A percentile compares a stretch with the other conserved stretches of the same genome.
Conservation (phyloP, 768 basidiomycete species). For the Lactarius evosmus region DNA sequence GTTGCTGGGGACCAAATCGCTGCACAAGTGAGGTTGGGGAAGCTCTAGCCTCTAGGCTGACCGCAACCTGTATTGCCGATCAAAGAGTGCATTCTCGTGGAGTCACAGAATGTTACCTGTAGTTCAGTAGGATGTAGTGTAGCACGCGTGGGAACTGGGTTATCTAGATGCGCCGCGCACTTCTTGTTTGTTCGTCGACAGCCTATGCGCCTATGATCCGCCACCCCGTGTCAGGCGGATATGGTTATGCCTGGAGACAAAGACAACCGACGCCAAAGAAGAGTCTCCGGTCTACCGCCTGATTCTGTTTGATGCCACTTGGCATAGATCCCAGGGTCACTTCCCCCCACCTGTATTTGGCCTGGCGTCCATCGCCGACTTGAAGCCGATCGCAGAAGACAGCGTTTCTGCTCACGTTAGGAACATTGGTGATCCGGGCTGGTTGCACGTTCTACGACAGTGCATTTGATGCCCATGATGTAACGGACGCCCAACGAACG, state of each 20-base stretch:
- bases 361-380: not conserved
- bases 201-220: not conserved
- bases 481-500: not conserved
- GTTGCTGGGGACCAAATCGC: conserved; percentile 47
- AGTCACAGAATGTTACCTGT: not conserved
- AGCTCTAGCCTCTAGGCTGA: conserved; percentile 12
- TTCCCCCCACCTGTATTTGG: not conserved
- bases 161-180: not conserved
- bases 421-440: too few species aligned
- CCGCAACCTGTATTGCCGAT: not conserved
- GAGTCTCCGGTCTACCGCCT: not conserved
- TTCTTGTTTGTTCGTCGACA: not conserved
- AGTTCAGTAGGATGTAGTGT: not conserved
- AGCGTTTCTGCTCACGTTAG: not conserved
- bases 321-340: not conserved
- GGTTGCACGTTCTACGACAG: not conserved
- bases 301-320: not conserved
- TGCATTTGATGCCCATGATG: not conserved
- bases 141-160: not conserved
- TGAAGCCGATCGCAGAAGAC: not conserved
- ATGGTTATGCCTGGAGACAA: not conserved
- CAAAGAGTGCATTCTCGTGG: too few species aligned
- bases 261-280: not conserved
- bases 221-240: not conserved
- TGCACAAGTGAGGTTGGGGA: conserved; percentile 44